Percentiles rank a stretch among this genome's conserved stretches.
Conservation (phyloP, 345 rosid genomes). For the Pugionium dolabratum region DNA sequence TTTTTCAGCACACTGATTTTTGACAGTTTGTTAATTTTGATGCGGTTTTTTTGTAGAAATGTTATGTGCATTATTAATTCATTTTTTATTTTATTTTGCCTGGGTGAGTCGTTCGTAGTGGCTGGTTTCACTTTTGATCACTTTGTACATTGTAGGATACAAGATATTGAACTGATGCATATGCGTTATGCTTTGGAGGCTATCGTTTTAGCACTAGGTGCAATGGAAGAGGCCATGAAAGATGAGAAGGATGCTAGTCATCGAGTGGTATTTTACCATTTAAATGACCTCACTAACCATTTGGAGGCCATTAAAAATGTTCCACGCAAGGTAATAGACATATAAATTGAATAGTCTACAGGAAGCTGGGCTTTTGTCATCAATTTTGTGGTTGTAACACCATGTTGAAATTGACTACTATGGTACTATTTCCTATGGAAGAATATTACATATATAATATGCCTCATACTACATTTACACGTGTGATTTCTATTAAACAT, state of each 20-base stretch:
- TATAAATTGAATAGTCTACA: conserved; percentile 6
- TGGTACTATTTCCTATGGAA: background rate
- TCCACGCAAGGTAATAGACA: conserved; percentile 77
- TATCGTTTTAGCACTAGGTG: conserved; percentile 71
- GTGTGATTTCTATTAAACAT: conserved; percentile 11
- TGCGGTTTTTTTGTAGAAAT: conserved; percentile 8
- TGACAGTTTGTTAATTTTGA: conserved; percentile 6
- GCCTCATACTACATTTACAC: conserved; percentile 16
- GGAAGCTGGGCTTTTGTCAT: conserved; percentile 14
- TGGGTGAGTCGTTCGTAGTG: background rate
- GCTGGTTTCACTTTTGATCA: conserved; percentile 20
- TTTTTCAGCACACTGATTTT: conserved; percentile 14
- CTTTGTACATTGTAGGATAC: conserved; percentile 57
- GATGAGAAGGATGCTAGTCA: conserved; percentile 55
- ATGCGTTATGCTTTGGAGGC: conserved; percentile 96
- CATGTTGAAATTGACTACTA: conserved; percentile 4
- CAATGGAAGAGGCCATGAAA: conserved; percentile 55
- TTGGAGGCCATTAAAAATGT: conserved; percentile 72
- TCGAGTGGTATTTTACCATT: conserved; percentile 58
- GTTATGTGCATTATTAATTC: conserved; percentile 13
- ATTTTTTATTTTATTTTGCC: background rate
- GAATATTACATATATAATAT: conserved; percentile 7
- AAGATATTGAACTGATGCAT: conserved; percentile 94
- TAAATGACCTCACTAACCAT: conserved; percentile 75
- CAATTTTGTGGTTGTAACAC: background rate